Evolutionary conservation across 805 yeast species (phyloP), one percentile per base, ranked within the genome.

Genomic region (Ogataea nitratoaversa): DNA sequence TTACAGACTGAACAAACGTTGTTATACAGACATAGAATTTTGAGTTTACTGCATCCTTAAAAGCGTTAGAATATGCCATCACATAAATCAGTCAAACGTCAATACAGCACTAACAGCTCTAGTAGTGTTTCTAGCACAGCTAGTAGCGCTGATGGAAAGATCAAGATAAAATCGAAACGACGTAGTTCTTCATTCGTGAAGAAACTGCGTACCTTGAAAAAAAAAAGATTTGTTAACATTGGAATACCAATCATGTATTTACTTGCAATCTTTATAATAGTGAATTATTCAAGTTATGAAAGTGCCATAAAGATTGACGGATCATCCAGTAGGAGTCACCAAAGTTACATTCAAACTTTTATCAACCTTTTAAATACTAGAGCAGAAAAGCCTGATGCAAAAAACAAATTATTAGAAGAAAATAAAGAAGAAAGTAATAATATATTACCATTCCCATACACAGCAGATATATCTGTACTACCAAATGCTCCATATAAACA

Each of bases 401-500:
- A 46, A 30, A 46, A 52, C 32, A 48, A 44, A 36, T 34, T 47
- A 12, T 32, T 44, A 29, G 43, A 48, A 13, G 49, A 50, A 22
- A 46, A 46, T 41, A 46, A 41, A 34, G 42, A 42, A n/a, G 29
- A 46, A 4, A 37, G 40, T 19, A 40, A 36, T 13, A 37, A 43
- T 11, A 32, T 48, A n/a, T 27, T 49, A 35, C 36, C 42, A 17
- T 66, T 63, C 47, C 66, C 67, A 3, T 65, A 54, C 43, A 39
- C 49, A 5, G 53, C 53, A 11, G 65, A 59, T 38, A 48, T 51
- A 5, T 36, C 59, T 0, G 66, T 66, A 3, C 44, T 66, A 13
- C 71, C 71, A 16, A 56, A 58, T 34, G 66, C 71, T 6, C 71
- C 71, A 1, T 67, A 55, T 41, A 53, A 50, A 27, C 67, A 65